Base-by-base conservation (phyloP, 192 early-diverging fungal species). In the Lobosporangium transversale region DNA sequence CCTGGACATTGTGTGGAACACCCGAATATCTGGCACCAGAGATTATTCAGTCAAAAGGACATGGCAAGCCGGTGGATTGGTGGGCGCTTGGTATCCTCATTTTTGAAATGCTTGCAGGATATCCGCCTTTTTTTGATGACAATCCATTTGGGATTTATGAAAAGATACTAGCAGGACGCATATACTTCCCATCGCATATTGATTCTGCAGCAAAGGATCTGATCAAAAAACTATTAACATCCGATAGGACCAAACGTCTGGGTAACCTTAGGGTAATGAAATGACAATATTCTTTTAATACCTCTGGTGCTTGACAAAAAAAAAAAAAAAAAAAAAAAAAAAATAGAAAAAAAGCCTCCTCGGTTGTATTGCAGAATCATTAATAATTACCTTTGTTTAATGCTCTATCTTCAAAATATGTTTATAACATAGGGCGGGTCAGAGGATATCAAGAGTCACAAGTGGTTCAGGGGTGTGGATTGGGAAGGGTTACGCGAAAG, bases 11-110 rank as follows among this genome's bases (percentile, higher is more conserved):
- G 58, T 99, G 97, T 82, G 97, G 97, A 15, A 99, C 97, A 12
- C 95, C 95, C 44, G 97, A 97, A 79, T 99, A 99, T 80, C 81
- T 99, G 50, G 97, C 97, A 31, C 97, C 97, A 26, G 93, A 92
- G 80, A 99, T 99, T 53, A 99, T 99, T 82, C 94, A 97, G 81
- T 90, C 89, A 67, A 96, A 94, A 85, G 97, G 97, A 33, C 95
- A 99, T 70, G 94, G 95, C 15, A 97, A 97, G 71, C 90, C 97
- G 3, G 97, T 99, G 11, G 97, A 99, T 79, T 99, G 97, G 97
- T 99, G 97, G 97, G 96, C 96, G 20, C 84, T 99, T 27, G 97
- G 97, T 36, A 97, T 99, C 54, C 83, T 99, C 37, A 94, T 97
- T 49, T 99, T 95, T 81, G 97, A 99, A 81, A 98, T 98, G 97